Conservation (phyloP, 345 rosid species). For the Reutealis trisperma region DNA sequence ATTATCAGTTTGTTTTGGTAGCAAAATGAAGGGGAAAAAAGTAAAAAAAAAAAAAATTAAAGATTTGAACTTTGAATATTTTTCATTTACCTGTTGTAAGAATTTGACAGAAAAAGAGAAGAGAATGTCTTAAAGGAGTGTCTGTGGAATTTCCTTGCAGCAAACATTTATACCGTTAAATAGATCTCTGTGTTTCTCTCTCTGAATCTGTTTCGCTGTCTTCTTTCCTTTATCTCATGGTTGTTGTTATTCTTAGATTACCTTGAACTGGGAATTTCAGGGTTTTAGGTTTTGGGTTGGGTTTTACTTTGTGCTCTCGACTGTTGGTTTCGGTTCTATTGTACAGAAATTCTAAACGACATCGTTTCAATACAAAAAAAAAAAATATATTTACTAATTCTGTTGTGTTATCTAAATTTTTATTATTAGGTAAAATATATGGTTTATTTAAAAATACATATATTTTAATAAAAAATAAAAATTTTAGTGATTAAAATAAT, state of each 20-base stretch:
- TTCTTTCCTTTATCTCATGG: neutral
- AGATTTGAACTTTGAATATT: neutral
- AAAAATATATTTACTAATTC: no score
- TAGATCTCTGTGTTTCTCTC: neutral
- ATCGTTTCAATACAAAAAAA: neutral
- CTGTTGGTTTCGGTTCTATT: neutral
- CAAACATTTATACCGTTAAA: constrained; percentile 48
- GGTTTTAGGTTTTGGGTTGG: constrained; percentile 25
- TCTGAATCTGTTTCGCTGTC: neutral
- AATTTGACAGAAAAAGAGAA: constrained; percentile 48
- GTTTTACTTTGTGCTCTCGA: neutral
- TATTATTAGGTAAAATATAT: no score
- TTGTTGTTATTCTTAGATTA: neutral
- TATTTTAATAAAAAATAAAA: no score
- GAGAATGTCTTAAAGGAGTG: constrained; percentile 46
- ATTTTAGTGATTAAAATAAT: no score
- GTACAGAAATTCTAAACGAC: neutral
- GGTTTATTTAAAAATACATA: no score
- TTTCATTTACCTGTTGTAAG: constrained; percentile 38
- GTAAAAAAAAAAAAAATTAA: neutral
- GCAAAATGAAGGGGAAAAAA: no score
- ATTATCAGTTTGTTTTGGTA: neutral
- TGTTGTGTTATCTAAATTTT: no score
- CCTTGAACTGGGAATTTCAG: constrained; percentile 14
- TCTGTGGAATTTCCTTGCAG: constrained; percentile 51